Percentiles rank a stretch among this genome's conserved stretches.
Evolutionary conservation across 73 alveolate genomes (phyloP).

Genomic region (Tetrahymena elliotti): DNA sequence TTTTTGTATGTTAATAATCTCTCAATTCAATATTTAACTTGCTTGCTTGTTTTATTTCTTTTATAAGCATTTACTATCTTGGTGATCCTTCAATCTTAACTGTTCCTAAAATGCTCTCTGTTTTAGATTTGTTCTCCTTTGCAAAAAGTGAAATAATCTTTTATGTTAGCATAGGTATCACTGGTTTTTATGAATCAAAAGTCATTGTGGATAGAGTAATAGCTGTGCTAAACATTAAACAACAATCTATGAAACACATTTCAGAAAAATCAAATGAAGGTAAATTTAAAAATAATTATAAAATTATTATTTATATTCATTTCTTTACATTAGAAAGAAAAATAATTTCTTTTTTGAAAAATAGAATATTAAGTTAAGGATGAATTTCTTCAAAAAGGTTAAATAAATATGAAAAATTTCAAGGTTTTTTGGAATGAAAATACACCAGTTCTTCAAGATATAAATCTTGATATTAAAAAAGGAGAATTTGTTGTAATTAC

Average conservation of each 20-base stretch:
- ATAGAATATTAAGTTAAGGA: background rate
- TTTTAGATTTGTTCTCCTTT: background rate
- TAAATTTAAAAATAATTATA: too few species aligned
- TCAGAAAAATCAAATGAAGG: background rate
- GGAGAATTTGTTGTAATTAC: conserved; percentile 14
- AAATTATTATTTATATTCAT: too few species aligned
- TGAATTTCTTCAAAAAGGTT: background rate
- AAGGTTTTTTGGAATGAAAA: background rate
- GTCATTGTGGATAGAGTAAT: background rate
- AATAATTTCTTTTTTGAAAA: too few species aligned
- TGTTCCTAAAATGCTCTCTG: background rate
- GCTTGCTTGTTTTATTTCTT: background rate
- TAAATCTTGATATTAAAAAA: conserved; percentile 17
- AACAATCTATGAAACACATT: background rate
- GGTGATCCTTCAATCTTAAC: background rate
- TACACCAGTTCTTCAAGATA: background rate
- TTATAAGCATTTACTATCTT: background rate
- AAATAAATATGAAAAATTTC: background rate
- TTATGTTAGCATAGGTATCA: background rate
- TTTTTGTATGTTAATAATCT: background rate
- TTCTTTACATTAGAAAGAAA: too few species aligned
- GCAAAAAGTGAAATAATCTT: background rate
- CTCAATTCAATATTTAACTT: background rate
- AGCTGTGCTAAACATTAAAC: background rate
- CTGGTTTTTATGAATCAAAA: background rate